Evolutionary conservation across 352 stramenopile genomes (phyloP).

Genomic region (Pythium angustatum): DNA sequence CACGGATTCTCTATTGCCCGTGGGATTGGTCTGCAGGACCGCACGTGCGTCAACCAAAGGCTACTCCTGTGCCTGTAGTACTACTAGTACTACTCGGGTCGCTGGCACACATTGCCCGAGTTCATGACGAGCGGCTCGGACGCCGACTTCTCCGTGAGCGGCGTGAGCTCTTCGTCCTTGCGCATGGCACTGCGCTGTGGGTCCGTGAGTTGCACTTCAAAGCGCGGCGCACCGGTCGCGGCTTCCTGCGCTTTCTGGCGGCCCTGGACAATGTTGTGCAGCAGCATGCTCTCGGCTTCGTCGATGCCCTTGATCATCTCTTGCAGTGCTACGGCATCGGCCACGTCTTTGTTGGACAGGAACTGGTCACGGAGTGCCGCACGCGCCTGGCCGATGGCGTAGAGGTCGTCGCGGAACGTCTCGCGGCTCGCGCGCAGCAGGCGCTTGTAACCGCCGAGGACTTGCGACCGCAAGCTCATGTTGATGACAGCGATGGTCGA

Average conservation of each 20-base stretch:
- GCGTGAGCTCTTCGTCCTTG: constrained; percentile 82
- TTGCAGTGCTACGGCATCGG: constrained; percentile 46
- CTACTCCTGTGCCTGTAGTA: too few relatives aligned
- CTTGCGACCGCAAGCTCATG: constrained; percentile 60
- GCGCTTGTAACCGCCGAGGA: constrained; percentile 76
- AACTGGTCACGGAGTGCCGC: constrained; percentile 73
- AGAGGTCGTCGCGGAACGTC: constrained; percentile 73
- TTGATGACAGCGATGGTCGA: too few relatives aligned
- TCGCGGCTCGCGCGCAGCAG: constrained; percentile 70
- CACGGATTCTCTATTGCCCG: neutral
- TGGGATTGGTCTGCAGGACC: too few relatives aligned
- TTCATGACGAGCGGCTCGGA: constrained; percentile 75
- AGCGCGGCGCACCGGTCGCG: constrained; percentile 37
- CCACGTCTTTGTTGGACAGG: constrained; percentile 54
- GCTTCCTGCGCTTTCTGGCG: constrained; percentile 48
- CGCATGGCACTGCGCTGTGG: constrained; percentile 75
- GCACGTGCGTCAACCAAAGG: too few relatives aligned
- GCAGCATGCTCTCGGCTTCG: constrained; percentile 81
- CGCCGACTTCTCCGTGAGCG: constrained; percentile 74
- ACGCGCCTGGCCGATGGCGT: constrained; percentile 60
- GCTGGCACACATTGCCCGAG: constrained; percentile 78
- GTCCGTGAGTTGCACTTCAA: constrained; percentile 80
- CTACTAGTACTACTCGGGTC: constrained; percentile 34
- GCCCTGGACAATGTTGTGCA: constrained; percentile 86
- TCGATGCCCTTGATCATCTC: constrained; percentile 76